A percentile compares a stretch with the other conserved stretches of the same genome.
Conservation (phyloP, 75 land plant species). For the Larix kaempferi region DNA sequence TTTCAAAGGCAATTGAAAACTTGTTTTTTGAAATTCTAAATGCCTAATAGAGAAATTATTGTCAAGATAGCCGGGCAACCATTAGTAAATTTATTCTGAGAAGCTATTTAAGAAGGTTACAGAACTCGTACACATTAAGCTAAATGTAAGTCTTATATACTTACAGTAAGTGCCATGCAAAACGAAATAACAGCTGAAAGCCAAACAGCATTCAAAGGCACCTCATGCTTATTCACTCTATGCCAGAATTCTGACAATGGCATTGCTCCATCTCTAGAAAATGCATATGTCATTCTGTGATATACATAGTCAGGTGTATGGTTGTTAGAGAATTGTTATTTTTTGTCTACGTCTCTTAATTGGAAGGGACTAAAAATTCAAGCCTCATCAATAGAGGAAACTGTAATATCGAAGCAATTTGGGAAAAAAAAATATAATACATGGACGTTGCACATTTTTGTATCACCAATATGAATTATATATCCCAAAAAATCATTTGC, state of each 20-base stretch:
- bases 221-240: constrained; percentile 76
- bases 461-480: background rate
- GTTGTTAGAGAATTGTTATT: background rate
- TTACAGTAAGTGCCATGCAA: constrained; percentile 88
- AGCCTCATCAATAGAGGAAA: background rate
- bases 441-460: background rate
- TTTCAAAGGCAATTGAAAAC: background rate
- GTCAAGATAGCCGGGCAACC: background rate
- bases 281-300: constrained; percentile 92
- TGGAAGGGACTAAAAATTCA: background rate
- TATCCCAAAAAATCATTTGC: constrained; percentile 1
- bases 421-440: background rate
- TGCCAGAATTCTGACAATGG: constrained; percentile 82
- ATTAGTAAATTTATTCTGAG: background rate
- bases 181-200: constrained; percentile 68
- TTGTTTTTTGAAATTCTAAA: background rate
- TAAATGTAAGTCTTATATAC: constrained; percentile 11
- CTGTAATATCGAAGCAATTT: background rate
- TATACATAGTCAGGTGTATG: constrained; percentile 2
- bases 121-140: background rate
- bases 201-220: constrained; percentile 92
- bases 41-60: background rate
- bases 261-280: constrained; percentile 97
- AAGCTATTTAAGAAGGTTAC: background rate
- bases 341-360: background rate